Percentiles rank a stretch among this genome's conserved stretches.
Conservation (phyloP, 495 filamentous ascomycete species). For the Neurospora sp. region DNA sequence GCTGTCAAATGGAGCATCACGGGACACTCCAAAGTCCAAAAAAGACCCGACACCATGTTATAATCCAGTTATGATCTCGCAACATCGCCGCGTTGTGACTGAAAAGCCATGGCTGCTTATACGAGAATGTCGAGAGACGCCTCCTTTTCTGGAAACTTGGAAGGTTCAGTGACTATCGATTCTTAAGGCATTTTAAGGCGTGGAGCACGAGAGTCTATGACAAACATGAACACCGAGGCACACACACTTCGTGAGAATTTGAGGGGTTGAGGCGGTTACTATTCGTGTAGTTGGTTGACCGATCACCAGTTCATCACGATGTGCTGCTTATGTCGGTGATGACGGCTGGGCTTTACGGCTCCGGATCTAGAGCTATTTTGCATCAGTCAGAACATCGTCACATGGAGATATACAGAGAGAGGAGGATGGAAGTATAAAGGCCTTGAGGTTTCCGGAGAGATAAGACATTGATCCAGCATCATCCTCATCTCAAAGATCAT, state of each 20-base stretch:
- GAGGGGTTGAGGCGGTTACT: not conserved
- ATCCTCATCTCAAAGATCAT: not conserved
- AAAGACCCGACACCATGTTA: not conserved
- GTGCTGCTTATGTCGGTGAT: not conserved
- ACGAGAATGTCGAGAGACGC: not conserved
- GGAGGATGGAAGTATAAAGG: not conserved
- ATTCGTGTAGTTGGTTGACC: not conserved
- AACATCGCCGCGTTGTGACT: not conserved
- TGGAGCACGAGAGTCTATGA: not conserved
- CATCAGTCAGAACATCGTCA: not conserved
- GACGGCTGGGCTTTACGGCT: not conserved
- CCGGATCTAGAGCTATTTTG: not conserved
- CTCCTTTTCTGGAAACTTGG: not conserved
- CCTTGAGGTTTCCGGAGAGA: not conserved
- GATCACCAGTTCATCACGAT: not conserved
- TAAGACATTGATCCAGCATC: not conserved
- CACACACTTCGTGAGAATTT: not conserved
- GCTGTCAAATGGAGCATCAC: not conserved
- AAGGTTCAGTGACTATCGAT: not conserved
- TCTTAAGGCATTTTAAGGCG: not conserved
- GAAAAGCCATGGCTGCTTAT: not conserved
- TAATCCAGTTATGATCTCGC: not conserved
- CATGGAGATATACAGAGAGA: not conserved
- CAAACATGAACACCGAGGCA: not conserved
- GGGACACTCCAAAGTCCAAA: not conserved